phyloP scores from a whole-genome alignment of 2,329 filamentous ascomycete species.

The Colletotrichum sp. region DNA sequence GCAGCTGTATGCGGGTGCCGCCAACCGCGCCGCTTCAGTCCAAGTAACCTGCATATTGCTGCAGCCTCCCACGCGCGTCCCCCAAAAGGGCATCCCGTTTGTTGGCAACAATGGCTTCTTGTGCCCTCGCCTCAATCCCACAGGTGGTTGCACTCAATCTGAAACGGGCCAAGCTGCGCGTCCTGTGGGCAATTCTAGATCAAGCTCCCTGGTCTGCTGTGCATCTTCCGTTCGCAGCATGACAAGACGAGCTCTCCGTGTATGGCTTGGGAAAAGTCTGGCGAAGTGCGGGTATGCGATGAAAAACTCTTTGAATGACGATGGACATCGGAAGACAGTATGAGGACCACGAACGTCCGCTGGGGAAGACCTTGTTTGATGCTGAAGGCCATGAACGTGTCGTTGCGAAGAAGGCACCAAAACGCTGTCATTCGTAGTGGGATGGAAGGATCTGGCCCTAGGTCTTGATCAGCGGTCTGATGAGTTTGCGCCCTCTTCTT shows the following conservation, averaged over 20 bases:
- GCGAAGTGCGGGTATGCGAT: not conserved
- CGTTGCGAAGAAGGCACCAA: not conserved
- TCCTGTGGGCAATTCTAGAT: not conserved
- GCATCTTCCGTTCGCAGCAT: not conserved
- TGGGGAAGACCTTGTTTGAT: not conserved
- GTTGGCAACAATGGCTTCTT: not conserved
- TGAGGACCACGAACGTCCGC: not conserved
- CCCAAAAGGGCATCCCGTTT: slow-evolving; percentile 8
- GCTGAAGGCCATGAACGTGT: not conserved
- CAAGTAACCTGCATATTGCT: slow-evolving; percentile 6
- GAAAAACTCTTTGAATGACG: not conserved
- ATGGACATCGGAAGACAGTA: not conserved
- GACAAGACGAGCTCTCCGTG: not conserved
- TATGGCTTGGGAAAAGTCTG: not conserved
- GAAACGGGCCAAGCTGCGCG: slow-evolving; percentile 12
- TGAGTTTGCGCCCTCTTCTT: not conserved
- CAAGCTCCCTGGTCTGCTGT: not conserved
- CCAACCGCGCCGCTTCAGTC: not conserved
- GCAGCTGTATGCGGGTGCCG: not conserved
- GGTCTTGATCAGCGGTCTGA: slow-evolving; percentile 1
- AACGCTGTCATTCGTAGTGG: not conserved
- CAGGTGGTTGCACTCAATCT: not conserved
- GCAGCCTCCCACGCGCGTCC: slow-evolving; percentile 1
- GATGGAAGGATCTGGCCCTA: not conserved
- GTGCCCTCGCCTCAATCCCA: not conserved